phyloP scores from a whole-genome alignment of 345 rosid species.

The Ceriops tagal region DNA sequence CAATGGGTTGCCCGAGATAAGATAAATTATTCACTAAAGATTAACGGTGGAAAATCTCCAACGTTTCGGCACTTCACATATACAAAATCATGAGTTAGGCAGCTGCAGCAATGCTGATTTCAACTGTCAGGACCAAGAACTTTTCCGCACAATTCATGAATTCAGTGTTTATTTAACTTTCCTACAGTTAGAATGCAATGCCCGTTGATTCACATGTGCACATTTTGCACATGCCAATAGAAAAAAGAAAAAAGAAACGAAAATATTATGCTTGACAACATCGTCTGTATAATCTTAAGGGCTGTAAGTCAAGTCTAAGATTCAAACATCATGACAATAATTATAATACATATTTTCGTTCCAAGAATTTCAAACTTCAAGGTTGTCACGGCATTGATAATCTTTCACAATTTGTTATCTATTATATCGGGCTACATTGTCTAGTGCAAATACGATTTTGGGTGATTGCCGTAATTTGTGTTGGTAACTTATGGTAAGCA shows the following conservation, averaged over 20 bases:
- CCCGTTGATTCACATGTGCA: neutral
- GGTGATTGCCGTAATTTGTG: no score
- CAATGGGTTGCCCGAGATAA: neutral
- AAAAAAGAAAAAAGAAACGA: no score
- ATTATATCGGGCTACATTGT: no score
- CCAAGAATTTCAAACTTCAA: neutral
- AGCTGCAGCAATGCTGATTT: neutral
- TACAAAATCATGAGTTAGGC: neutral
- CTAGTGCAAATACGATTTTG: no score
- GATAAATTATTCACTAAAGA: neutral
- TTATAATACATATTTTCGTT: neutral
- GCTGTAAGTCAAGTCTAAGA: neutral
- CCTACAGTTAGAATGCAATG: neutral
- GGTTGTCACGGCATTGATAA: neutral
- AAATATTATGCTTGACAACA: no score
- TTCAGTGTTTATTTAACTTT: no score
- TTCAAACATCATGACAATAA: neutral
- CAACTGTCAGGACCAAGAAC: slow-evolving; percentile 2
- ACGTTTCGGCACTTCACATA: neutral
- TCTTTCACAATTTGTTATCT: no score
- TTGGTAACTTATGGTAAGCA: neutral
- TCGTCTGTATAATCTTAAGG: no score
- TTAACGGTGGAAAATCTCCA: neutral
- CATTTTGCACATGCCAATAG: slow-evolving; percentile 2
- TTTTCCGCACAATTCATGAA: neutral